Evolutionary conservation across 352 stramenopile genomes (phyloP).

Genomic region (Plasmopara muralis): DNA sequence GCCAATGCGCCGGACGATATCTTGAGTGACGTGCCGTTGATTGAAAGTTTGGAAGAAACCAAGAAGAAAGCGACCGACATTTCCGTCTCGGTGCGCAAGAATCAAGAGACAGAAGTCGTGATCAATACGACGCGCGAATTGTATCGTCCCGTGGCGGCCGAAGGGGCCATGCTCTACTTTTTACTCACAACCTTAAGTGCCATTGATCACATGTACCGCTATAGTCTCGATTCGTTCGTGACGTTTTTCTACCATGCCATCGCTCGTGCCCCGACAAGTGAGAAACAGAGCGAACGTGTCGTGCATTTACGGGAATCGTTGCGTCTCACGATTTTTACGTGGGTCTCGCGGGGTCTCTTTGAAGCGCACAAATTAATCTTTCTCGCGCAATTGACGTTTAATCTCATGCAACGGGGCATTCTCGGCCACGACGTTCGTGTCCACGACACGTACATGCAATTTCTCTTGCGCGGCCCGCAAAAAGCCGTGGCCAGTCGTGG

Average conservation of each 20-base stretch:
- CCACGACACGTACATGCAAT: constrained; percentile 95
- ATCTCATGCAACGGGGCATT: constrained; percentile 95
- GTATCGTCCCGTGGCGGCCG: constrained; percentile 90
- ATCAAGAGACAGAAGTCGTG: constrained; percentile 91
- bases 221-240: constrained; percentile 95
- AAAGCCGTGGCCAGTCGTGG: constrained; percentile 36
- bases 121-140: constrained; percentile 93
- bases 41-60: constrained; percentile 94
- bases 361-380: constrained; percentile 97
- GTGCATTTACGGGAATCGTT: constrained; percentile 90
- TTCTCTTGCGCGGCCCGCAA: constrained; percentile 88
- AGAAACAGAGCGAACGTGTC: constrained; percentile 89
- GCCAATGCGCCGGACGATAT: constrained; percentile 96
- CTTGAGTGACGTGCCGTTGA: constrained; percentile 92
- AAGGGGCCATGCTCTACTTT: constrained; percentile 98
- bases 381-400: constrained; percentile 95
- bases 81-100: constrained; percentile 91
- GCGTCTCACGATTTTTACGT: constrained; percentile 95
- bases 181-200: constrained; percentile 92
- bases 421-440: constrained; percentile 91
- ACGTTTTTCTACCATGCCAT: constrained; percentile 98
- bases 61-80: constrained; percentile 96
- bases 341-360: constrained; percentile 94
- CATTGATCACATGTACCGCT: constrained; percentile 98
- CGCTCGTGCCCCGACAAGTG: constrained; percentile 68